Evolutionary conservation across 139 green algal species (phyloP).

Genomic region (Ostreobium quekettii): DNA sequence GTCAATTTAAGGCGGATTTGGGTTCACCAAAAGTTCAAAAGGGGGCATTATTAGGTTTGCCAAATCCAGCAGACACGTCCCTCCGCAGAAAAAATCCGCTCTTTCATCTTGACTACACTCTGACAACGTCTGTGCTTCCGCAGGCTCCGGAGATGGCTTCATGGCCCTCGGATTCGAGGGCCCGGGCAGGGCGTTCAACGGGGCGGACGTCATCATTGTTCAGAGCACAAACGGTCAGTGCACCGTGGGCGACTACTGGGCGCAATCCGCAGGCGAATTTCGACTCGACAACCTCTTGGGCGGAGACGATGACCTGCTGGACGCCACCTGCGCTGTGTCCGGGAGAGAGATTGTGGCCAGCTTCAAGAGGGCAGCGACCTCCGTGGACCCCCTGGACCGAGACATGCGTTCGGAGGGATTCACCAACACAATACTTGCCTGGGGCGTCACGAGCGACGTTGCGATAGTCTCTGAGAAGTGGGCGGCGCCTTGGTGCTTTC

Average conservation of each 20-base stretch:
- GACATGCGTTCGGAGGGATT: neutral
- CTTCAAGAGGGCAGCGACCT: neutral
- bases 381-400: neutral
- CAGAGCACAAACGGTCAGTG: neutral
- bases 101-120: too few species aligned
- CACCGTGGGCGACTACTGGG: slow-evolving; percentile 12
- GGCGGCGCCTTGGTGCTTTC: too few species aligned
- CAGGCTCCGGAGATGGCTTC: neutral
- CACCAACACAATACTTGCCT: neutral
- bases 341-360: neutral
- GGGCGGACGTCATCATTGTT: slow-evolving; percentile 5
- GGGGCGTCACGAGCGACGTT: neutral
- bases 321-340: neutral
- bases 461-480: too few species aligned
- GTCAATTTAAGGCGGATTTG: too few species aligned
- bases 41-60: too few species aligned
- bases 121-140: too few species aligned
- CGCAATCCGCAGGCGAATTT: neutral
- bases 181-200: neutral
- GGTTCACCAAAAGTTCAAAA: too few species aligned
- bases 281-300: neutral
- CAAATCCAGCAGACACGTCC: too few species aligned
- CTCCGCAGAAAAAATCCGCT: too few species aligned
- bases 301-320: neutral
- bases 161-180: neutral